Base-by-base conservation (phyloP, 805 yeast genomes). In the Spathaspora arborariae region DNA sequence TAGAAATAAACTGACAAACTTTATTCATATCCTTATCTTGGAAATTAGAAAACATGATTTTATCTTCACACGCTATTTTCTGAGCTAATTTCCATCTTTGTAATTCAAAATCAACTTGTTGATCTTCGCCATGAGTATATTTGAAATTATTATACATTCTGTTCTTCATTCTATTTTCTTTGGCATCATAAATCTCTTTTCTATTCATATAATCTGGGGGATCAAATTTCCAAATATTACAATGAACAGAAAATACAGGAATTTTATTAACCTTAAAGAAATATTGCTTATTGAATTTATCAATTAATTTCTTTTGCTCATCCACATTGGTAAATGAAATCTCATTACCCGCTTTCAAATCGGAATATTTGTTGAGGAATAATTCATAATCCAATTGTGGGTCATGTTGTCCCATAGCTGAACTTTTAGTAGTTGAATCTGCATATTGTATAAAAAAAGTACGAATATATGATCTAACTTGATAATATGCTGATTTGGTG, bases 361-460 rank as follows among this genome's bases (percentile, higher is more conserved):
- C 47, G 33, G 22, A 44, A 19, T 47, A 24, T 18, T 52, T 37
- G 30, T 41, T 27, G 19, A 39, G 38, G 26, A 26, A 60, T 5
- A 43, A 21, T 10, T 50, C 52, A 45, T 48, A 57, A 49, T 63
- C 67, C 20, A 38, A 38, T n/a, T 60, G 22, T 2, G 67, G 63
- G 47, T 61, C 60, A 39, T 57, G 59, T 50, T 65, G 70, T 5
- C 60, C 66, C 65, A 65, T 62, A 1, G 68, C 69, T 4, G 64
- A 67, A 6, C 71, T 70, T 36, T 60, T 58, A 47, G 57, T 64
- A 4, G 53, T 41, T 6, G 51, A 54, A 41, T 48, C 45, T 19
- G 53, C n/a, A 3, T 54, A 51, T 34, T 40, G 57, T 47, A 75
- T 65, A 44, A 56, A 49, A 42, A 51, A 22, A 1, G 62, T 48